Conservation (phyloP, 371 early-diverging fungal species). For the Globomyces sp. region DNA sequence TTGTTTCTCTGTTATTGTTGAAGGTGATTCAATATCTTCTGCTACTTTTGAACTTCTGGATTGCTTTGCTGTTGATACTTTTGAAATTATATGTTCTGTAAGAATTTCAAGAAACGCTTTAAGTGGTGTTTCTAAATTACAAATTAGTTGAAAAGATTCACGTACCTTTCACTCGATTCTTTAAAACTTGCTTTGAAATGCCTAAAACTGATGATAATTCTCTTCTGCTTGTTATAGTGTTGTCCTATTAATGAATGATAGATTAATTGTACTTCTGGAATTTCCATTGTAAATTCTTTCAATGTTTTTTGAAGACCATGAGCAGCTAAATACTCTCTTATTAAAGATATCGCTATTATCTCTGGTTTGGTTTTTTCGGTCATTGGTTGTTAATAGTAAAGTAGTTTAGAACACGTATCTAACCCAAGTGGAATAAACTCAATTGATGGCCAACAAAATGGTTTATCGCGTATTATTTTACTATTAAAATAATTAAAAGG, state of each 20-base stretch:
- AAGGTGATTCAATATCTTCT: neutral
- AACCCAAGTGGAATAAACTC: no score
- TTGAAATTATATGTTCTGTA: neutral
- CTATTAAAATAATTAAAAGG: no score
- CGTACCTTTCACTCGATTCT: conserved; percentile 6
- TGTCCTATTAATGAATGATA: neutral
- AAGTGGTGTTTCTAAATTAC: conserved; percentile 3
- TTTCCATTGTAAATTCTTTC: conserved; percentile 30
- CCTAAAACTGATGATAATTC: conserved; percentile 9
- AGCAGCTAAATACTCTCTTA: conserved; percentile 33
- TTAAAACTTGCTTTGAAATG: neutral
- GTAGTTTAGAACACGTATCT: no score
- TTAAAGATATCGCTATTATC: conserved; percentile 10
- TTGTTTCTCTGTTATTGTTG: conserved; percentile 8
- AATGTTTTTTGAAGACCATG: conserved; percentile 25
- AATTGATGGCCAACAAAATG: no score
- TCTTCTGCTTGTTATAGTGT: conserved; percentile 3
- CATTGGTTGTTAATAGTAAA: no score
- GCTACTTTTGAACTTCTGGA: no score
- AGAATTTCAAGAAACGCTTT: conserved; percentile 8
- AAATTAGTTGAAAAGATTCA: neutral
- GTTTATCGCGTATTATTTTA: no score
- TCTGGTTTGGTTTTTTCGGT: no score
- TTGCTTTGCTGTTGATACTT: no score
- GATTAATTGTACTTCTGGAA: neutral